These are phyloP conservation scores for Hapsidospora chrysogenum DNA, from an alignment of 495 filamentous ascomycete genomes.

Conservation along the genomic window DNA sequence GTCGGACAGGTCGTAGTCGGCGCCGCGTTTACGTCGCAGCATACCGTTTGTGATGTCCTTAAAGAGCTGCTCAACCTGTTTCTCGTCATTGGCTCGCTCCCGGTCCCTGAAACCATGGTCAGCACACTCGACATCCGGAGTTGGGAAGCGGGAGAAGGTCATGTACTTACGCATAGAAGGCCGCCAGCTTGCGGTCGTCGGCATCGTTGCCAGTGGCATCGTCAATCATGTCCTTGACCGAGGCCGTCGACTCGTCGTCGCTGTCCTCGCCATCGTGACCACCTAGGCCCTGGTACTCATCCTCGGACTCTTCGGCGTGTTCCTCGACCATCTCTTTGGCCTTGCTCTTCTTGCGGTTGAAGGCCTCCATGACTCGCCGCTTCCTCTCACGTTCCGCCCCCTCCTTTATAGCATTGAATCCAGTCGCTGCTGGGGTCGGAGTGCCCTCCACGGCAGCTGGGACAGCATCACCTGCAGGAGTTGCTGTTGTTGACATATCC, in stretches of 20 bases:
- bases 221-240: slow-evolving; percentile 77
- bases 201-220: slow-evolving; percentile 49
- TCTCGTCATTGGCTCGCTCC: slow-evolving; percentile 56
- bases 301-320: slow-evolving; percentile 92
- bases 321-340: slow-evolving; percentile 81
- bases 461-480: neutral
- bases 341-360: slow-evolving; percentile 75
- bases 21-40: slow-evolving; percentile 61
- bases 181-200: slow-evolving; percentile 67
- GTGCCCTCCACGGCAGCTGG: slow-evolving; percentile 34
- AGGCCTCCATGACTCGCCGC: slow-evolving; percentile 26
- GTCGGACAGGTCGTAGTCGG: slow-evolving; percentile 68
- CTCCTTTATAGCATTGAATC: slow-evolving; percentile 65
- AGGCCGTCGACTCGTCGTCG: slow-evolving; percentile 45
- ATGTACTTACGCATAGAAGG: slow-evolving; percentile 66
- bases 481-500: slow-evolving; percentile 8
- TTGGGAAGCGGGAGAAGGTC: too few relatives aligned
- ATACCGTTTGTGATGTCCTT: slow-evolving; percentile 80
- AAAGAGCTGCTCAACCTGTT: slow-evolving; percentile 74
- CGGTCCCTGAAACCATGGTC: slow-evolving; percentile 30
- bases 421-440: slow-evolving; percentile 35
- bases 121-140: neutral
- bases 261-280: slow-evolving; percentile 80
- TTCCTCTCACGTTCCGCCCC: slow-evolving; percentile 39
- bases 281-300: slow-evolving; percentile 92